phyloP scores from a whole-genome alignment of 768 basidiomycete genomes.

The Hirschioporus abietinus region DNA sequence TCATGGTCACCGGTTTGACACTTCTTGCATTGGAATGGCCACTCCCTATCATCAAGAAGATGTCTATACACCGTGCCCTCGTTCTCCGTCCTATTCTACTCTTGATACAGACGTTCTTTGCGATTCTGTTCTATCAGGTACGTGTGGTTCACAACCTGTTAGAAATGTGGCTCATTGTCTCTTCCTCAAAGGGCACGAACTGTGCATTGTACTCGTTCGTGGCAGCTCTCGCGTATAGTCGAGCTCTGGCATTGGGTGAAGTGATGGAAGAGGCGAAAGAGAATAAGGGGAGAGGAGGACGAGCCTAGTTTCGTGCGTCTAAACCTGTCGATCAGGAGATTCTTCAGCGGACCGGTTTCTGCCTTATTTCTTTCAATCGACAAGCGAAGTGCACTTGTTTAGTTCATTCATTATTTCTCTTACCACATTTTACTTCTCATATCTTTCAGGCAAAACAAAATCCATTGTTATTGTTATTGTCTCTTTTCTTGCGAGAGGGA shows the following conservation, averaged over 20 bases:
- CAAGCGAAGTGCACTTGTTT: slow-evolving; percentile 19
- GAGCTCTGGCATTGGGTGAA: slow-evolving; percentile 66
- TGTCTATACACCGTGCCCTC: slow-evolving; percentile 61
- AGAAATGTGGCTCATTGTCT: slow-evolving; percentile 3
- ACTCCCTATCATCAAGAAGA: slow-evolving; percentile 47
- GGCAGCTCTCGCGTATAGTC: slow-evolving; percentile 59
- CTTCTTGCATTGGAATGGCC: slow-evolving; percentile 73
- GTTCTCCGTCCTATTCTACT: slow-evolving; percentile 57
- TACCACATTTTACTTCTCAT: slow-evolving; percentile 14
- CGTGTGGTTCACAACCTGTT: slow-evolving; percentile 14
- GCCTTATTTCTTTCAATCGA: neutral
- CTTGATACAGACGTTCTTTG: slow-evolving; percentile 55
- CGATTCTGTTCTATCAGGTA: slow-evolving; percentile 75
- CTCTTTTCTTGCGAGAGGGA: neutral
- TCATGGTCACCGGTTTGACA: slow-evolving; percentile 53
- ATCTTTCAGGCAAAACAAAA: neutral
- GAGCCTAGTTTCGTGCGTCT: slow-evolving; percentile 38
- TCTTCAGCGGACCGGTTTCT: neutral
- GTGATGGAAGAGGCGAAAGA: slow-evolving; percentile 58
- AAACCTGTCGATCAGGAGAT: slow-evolving; percentile 15
- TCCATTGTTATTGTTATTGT: neutral
- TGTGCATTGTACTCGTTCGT: slow-evolving; percentile 76
- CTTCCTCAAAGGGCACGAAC: slow-evolving; percentile 66
- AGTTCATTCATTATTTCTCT: slow-evolving; percentile 14
- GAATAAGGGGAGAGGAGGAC: slow-evolving; percentile 53